phyloP scores from a whole-genome alignment of 768 basidiomycete genomes.

The Auricularia sp. region DNA sequence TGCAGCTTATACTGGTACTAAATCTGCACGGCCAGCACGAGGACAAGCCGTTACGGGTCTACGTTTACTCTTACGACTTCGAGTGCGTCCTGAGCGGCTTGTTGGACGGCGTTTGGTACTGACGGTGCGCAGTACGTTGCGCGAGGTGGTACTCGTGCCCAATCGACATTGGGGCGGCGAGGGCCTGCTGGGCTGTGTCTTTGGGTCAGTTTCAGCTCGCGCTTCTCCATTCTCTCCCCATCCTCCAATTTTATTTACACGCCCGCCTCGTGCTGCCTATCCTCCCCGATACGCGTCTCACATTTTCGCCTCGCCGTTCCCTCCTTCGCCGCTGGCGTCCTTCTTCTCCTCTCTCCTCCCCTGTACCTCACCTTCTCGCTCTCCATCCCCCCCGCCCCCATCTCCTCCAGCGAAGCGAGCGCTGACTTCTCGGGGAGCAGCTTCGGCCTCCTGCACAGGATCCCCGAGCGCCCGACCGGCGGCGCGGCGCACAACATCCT shows the following conservation, averaged over 20 bases:
- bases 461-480: not conserved
- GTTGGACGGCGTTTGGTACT: not conserved
- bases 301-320: too few relatives aligned
- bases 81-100: conserved; percentile 48
- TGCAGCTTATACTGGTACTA: too few relatives aligned
- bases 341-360: too few relatives aligned
- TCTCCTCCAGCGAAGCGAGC: too few relatives aligned
- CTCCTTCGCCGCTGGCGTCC: too few relatives aligned
- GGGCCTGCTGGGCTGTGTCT: conserved; percentile 89
- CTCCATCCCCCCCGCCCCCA: too few relatives aligned
- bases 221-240: too few relatives aligned
- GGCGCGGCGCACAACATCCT: not conserved
- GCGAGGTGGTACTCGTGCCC: conserved; percentile 90
- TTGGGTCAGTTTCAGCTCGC: conserved; percentile 52
- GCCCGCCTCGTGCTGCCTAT: too few relatives aligned
- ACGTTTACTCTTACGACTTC: conserved; percentile 95
- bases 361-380: too few relatives aligned
- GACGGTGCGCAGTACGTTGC: conserved; percentile 51
- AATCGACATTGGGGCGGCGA: conserved; percentile 98
- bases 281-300: too few relatives aligned
- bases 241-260: too few relatives aligned
- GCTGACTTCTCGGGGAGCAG: not conserved
- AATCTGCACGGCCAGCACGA: conserved; percentile 49
- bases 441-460: not conserved
- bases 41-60: conserved; percentile 87